These are phyloP conservation scores for Amanita exitialis DNA, from an alignment of 768 basidiomycete species.

Conservation along the genomic window DNA sequence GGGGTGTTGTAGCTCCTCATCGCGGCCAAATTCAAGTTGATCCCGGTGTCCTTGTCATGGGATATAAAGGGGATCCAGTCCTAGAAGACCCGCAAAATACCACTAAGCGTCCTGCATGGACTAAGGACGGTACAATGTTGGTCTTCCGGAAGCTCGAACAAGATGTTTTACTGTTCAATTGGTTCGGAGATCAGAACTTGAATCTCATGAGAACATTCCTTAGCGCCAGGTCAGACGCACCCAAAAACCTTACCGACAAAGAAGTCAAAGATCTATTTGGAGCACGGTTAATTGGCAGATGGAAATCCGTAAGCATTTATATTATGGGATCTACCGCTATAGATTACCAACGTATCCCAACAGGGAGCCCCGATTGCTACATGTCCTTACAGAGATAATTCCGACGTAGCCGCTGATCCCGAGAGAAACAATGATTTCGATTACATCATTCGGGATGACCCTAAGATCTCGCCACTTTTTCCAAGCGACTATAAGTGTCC, in stretches of 20 bases:
- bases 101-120: constrained; percentile 18
- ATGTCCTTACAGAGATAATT: background rate
- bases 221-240: background rate
- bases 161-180: constrained; percentile 15
- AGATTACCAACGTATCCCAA: background rate
- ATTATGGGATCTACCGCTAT: background rate
- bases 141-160: constrained; percentile 25
- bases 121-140: constrained; percentile 24
- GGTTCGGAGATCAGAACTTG: background rate
- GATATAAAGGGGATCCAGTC: background rate
- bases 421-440: background rate
- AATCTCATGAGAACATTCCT: background rate
- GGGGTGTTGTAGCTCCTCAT: background rate
- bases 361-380: background rate
- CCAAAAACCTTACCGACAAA: background rate
- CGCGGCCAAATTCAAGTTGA: background rate
- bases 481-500: background rate
- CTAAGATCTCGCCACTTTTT: background rate
- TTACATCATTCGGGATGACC: background rate
- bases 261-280: background rate
- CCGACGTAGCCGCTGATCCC: background rate
- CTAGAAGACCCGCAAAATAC: background rate
- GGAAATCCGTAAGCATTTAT: background rate
- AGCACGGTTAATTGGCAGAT: background rate
- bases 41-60: background rate